Conservation (phyloP, 163 green algal species). For the Trebouxia gelatinosa region DNA sequence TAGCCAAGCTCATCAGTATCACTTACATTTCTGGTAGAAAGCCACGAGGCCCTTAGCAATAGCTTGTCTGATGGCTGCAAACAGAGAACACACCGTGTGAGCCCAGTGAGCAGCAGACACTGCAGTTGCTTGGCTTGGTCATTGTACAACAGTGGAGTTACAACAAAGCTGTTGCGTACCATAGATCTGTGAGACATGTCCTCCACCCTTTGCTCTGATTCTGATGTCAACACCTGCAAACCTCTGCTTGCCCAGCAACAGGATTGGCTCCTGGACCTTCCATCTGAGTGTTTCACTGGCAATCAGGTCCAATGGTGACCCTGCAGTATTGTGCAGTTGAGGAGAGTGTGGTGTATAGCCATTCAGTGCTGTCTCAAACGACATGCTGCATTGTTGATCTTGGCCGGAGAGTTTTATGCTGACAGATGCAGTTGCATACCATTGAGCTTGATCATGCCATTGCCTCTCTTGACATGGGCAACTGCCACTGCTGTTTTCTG, state of each 20-base stretch:
- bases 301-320: constrained; percentile 92
- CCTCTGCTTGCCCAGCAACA: constrained; percentile 91
- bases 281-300: constrained; percentile 91
- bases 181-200: constrained; percentile 94
- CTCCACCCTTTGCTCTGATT: constrained; percentile 93
- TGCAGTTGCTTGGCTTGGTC: too few relatives aligned
- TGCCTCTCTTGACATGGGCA: constrained; percentile 91
- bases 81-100: not conserved
- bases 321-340: constrained; percentile 53
- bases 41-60: constrained; percentile 98
- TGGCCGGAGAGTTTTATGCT: too few relatives aligned
- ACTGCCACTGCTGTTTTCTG: constrained; percentile 98
- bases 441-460: constrained; percentile 95
- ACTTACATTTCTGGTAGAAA: constrained; percentile 99
- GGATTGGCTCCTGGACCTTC: constrained; percentile 97
- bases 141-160: too few relatives aligned
- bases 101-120: not conserved
- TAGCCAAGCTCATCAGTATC: not conserved
- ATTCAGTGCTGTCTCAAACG: too few relatives aligned
- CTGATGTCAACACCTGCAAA: constrained; percentile 96
- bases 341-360: too few relatives aligned
- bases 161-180: too few relatives aligned
- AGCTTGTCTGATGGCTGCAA: constrained; percentile 93
- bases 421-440: too few relatives aligned
- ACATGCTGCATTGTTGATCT: too few relatives aligned